Conservation (phyloP, 139 green algal genomes). For the Micractinium sp. region DNA sequence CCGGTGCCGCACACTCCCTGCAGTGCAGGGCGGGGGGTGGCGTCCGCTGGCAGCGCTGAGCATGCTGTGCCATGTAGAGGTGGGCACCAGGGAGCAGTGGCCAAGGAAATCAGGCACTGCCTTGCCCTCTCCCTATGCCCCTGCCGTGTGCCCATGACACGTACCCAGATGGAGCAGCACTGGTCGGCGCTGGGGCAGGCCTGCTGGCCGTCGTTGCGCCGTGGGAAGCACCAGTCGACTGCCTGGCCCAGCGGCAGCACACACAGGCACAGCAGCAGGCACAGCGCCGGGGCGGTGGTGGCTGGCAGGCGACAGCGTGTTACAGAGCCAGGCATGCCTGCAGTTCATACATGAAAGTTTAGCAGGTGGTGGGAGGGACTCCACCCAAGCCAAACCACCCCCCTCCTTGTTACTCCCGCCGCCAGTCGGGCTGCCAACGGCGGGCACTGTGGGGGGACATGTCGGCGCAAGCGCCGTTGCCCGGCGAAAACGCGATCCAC, state of each 20-base stretch:
- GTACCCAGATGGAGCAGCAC: slow-evolving; percentile 25
- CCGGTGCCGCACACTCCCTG: slow-evolving; percentile 27
- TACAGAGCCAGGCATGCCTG: background rate
- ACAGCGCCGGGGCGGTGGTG: background rate
- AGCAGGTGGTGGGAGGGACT: too few relatives aligned
- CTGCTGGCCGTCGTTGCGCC: background rate
- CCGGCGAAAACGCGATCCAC: too few relatives aligned
- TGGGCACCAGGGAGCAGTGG: background rate
- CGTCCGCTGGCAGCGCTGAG: background rate
- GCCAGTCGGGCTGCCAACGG: too few relatives aligned
- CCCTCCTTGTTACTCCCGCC: too few relatives aligned
- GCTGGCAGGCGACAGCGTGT: background rate
- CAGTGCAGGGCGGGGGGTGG: background rate
- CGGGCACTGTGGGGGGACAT: too few relatives aligned
- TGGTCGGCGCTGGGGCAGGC: background rate
- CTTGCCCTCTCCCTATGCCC: background rate
- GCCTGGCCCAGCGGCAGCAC: background rate
- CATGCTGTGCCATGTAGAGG: background rate
- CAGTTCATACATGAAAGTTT: background rate
- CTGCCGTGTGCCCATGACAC: background rate
- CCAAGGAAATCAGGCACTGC: background rate
- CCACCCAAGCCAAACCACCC: too few relatives aligned
- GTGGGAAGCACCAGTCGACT: background rate
- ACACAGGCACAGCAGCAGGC: background rate
- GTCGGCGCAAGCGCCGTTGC: too few relatives aligned